Evolutionary conservation across 2,329 filamentous ascomycete species (phyloP), one percentile per base, ranked within the genome.

Genomic region (Trichoderma guizhouense): DNA sequence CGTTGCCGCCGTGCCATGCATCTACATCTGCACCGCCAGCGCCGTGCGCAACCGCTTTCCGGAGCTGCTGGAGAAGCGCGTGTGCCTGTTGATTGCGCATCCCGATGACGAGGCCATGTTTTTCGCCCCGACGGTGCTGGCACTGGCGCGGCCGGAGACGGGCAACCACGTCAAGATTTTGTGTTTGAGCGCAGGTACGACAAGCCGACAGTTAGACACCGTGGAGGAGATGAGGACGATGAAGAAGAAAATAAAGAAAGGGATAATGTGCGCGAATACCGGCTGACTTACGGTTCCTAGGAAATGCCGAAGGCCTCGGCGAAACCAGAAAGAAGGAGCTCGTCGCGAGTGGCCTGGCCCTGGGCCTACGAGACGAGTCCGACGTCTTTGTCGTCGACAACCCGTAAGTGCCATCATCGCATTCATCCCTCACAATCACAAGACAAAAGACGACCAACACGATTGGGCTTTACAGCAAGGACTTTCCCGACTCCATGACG

Each of bases 41-140:
- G 78, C 84, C n/a, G 81, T 85, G 55, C 82, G 84, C 73, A 77
- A 83, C 30, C 83, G 86, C 36, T 88, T 93, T 76, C 92, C 93
- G 5, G 87, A 84, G 58, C 84, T 98, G 74, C 86, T 86, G 76
- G 92, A 93, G 84, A 97, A 97, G 86, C 90, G 93, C 78, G 94
- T 99, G 79, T 92, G 93, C 80, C 88, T 99, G 69, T 86, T 99
- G 70, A 98, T 99, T 78, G 96, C 96, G 26, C 96, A 99, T 83
- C 96, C 96, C 0, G 96, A 99, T 82, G 96, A 99, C 79, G 96
- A 99, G 85, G 96, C 95, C 81, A 99, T 99, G 96, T 99, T 99
- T 86, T 99, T 99, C 83, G 90, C 94, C 74, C 96, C 96, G 0
- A 93, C 94, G 0, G 86, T 98, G 15, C 87, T 97, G 76, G 90